Evolutionary conservation across 164 flowering plant species (phyloP), one percentile per base, ranked within the genome.

Genomic region (Kingdonia uniflora): DNA sequence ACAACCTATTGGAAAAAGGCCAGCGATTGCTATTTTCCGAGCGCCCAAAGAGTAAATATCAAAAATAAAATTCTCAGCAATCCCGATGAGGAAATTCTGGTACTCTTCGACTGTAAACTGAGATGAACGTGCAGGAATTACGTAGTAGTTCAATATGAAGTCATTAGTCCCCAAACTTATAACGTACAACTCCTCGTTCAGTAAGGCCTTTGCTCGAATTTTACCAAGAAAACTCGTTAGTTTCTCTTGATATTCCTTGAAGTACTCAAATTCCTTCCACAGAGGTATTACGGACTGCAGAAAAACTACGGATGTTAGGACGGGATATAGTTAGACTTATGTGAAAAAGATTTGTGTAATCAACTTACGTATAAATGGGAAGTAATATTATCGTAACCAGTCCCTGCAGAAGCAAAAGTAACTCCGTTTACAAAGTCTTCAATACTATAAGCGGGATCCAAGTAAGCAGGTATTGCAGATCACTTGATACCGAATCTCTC

Each of bases 371-470:
- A 54, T 1, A 71, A 61, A 53, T 63, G 44, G 22, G 88, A 71
- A 53, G 88, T 82, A 12, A 71, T 71, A 68, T 76, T 77, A 23
- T 82, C 85, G 35, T 68, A 77, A 2, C 85, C 85, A 52, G 80
- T 77, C 47, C 81, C 85, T 6, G 85, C 82, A 2, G 87, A 81
- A 33, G 84, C 87, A 62, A 81, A 81, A 53, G 72, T 70, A 53
- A 81, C 84, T 23, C 84, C 82, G 23, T 74, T 70, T 10, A 81
- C 75, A 20, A 82, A 79, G 20, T 79, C 82, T 16, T 48, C 16
- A 12, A 82, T 82, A 45, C 42, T 48, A 60, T 70, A 76, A 6
- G 7, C 11, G 0, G 82, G 79, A 71, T 79, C 81, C 67, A 79
- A 71, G 55, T 77, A 79, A 0, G 82, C 80, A 3, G 85, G 85